Base-by-base conservation (phyloP, 1,284 basidiomycete species). In the Tremellales sp. region DNA sequence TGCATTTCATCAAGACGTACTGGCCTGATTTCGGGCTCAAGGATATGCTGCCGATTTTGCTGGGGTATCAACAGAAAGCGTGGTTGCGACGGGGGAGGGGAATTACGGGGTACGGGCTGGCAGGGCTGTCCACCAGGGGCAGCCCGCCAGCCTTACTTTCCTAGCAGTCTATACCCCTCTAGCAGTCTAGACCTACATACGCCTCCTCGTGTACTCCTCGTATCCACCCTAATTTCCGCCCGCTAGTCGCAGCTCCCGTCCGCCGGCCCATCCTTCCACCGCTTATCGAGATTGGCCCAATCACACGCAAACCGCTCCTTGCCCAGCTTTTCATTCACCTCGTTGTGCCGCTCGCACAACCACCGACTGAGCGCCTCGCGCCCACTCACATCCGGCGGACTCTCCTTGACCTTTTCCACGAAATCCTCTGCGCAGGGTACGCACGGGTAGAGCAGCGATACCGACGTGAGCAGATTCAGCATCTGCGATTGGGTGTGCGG, bases 11-110 rank as follows among this genome's bases (percentile, higher is more conserved):
- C n/a, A 74, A 83, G 27, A 82, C 82, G 0, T 94, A 86, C 67
- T 99, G 95, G 95, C 95, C 95, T 0, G 85, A 93, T 48, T 97
- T 97, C 66, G 89, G 92, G 2, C 68, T 97, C 5, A 77, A 81
- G 45, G 88, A 98, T 60, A 82, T 95, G 64, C 71, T 92, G 19
- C 87, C 88, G 1, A 84, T 95, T 49, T 67, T 97, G 14, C 75
- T 97, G 16, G 82, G 85, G 40, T 97, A 86, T 72, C 92, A 95
- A 69, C 78, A 82, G 36, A 84, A 84, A 63, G 70, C 78, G n/a
- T 87, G 64, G 65, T 45, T 67, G 29, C 43, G 32, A 29, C 45
- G 37, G n/a, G n/a, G n/a, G n/a, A n/a, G n/a, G n/a, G n/a, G n/a
- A n/a, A n/a, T n/a, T n/a, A n/a, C n/a, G n/a, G n/a, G n/a, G n/a